Base-by-base conservation (phyloP, 257 asterid species). In the Gynochthodes officinalis region DNA sequence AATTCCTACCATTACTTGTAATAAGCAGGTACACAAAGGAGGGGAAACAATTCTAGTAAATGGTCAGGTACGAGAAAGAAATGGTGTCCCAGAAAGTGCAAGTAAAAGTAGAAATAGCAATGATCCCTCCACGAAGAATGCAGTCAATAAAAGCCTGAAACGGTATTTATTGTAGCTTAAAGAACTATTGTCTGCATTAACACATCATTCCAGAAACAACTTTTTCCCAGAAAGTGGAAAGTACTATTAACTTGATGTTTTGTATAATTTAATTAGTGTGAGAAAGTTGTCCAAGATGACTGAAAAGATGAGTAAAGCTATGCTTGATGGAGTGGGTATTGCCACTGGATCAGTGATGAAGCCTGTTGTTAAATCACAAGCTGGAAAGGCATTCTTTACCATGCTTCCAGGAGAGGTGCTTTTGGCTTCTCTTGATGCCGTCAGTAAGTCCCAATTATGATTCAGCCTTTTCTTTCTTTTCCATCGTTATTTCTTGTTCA, bases 341-440 rank as follows among this genome's bases (percentile, higher is more conserved):
- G 92, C 86, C 4, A 81, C 75, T 43, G 89, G 96, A 42, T 85
- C 96, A n/a, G 85, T 88, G 25, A 80, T 92, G 81, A 83, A 43
- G 21, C 93, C 97, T 0, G 72, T 85, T 23, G 86, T 88, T 71
- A 82, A 86, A 43, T 92, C 97, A 55, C 75, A 81, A 76, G 82
- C 93, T 4, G 97, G 97, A 70, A 89, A 87, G 69, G 48, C 84
- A 9, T 84, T 92, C 75, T 39, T 89, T 16, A 66, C 87, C 44
- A 86, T 86, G 93, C 83, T 80, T 43, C 96, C 96, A 0, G 96
- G 96, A 67, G 88, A 89, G 81, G 93, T 88, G 33, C 84, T 92
- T 68, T 79, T 92, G 78, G 97, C 96, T 78, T 92, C 95, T 50
- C 88, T 92, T 67, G 96, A 92, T 79, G 89, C 95, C 59, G 77